phyloP scores from a whole-genome alignment of 2,329 filamentous ascomycete species.

The Pseudogymnoascus pannorum region DNA sequence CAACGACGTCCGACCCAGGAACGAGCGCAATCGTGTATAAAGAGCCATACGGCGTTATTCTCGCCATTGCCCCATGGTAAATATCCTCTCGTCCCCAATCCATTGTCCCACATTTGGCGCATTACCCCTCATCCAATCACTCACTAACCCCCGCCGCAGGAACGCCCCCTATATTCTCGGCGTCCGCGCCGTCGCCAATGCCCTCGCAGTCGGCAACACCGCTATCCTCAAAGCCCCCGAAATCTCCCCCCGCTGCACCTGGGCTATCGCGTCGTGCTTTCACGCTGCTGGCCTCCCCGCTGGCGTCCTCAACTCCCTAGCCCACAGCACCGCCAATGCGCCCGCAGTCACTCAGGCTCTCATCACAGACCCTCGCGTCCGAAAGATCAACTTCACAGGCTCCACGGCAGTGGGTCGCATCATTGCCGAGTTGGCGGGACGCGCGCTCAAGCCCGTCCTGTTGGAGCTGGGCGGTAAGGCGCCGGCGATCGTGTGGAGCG shows the following conservation, averaged over 20 bases:
- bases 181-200: conserved; percentile 48
- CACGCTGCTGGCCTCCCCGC: conserved; percentile 68
- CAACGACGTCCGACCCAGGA: conserved; percentile 36
- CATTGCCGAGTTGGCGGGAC: conserved; percentile 61
- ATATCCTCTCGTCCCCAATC: conserved; percentile 14
- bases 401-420: conserved; percentile 67
- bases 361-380: conserved; percentile 59
- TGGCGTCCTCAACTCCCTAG: conserved; percentile 68
- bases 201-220: conserved; percentile 73
- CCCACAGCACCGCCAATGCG: conserved; percentile 57
- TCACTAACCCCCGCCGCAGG: conserved; percentile 30
- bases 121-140: not conserved
- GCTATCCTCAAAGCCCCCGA: conserved; percentile 67
- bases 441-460: conserved; percentile 69
- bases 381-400: conserved; percentile 84
- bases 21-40: conserved; percentile 58
- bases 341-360: conserved; percentile 58
- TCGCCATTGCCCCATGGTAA: conserved; percentile 77
- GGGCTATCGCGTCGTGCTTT: conserved; percentile 55
- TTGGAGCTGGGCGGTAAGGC: conserved; percentile 82
- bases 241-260: conserved; percentile 55
- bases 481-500: conserved; percentile 68
- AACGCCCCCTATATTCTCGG: conserved; percentile 52
- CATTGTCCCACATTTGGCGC: not conserved
- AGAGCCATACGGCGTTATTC: conserved; percentile 71